Evolutionary conservation across 495 filamentous ascomycete species (phyloP).

Genomic region (Penicillium bovifimosum): DNA sequence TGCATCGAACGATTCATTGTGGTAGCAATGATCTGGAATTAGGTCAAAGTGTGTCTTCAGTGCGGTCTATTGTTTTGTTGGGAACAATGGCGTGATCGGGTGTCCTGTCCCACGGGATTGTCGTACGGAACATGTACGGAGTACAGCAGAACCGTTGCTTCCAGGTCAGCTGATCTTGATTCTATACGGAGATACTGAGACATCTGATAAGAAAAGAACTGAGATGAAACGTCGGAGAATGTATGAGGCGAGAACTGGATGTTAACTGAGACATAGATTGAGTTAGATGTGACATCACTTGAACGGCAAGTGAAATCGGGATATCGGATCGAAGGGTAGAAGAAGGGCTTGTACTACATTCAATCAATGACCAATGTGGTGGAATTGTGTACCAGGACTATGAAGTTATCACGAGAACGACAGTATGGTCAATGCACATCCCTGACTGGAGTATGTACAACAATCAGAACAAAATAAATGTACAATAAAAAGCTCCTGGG

Average conservation of each 20-base stretch:
- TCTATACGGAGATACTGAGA: not conserved
- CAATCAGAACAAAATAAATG: conserved; percentile 14
- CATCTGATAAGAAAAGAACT: not conserved
- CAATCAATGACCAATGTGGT: not conserved
- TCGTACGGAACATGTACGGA: conserved; percentile 7
- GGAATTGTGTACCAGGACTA: conserved; percentile 14
- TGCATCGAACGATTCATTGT: not conserved
- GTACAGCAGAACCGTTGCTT: not conserved
- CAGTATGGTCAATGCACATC: conserved; percentile 17
- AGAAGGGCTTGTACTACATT: no score
- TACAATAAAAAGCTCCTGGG: conserved; percentile 17
- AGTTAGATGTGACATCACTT: not conserved
- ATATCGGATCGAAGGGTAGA: no score
- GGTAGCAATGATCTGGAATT: not conserved
- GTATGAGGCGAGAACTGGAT: not conserved
- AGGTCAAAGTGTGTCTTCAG: not conserved
- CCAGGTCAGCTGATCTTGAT: not conserved
- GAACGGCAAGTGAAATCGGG: not conserved
- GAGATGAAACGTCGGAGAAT: not conserved
- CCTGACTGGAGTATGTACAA: conserved; percentile 7
- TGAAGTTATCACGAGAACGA: conserved; percentile 18
- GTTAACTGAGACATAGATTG: not conserved
- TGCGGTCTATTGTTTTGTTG: not conserved
- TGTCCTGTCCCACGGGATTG: conserved; percentile 5
- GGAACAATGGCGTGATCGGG: not conserved